phyloP scores from a whole-genome alignment of 805 yeast species.

The Candida coquimbonensis region DNA sequence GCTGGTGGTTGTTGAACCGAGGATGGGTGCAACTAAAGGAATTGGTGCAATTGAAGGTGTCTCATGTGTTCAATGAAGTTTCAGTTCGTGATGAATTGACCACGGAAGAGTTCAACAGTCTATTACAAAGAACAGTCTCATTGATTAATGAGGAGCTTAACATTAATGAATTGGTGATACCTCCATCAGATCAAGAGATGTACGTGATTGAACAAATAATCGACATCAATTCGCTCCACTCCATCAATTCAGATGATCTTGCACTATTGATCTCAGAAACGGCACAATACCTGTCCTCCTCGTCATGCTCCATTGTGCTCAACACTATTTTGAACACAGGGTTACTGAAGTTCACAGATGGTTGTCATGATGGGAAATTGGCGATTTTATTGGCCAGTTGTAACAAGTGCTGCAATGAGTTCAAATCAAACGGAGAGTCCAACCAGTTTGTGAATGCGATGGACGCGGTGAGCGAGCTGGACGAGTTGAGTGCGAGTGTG shows the following conservation, averaged over 20 bases:
- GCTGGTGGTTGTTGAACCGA: conserved; percentile 90
- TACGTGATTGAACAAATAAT: too few species aligned
- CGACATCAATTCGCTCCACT: too few species aligned
- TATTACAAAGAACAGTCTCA: conserved; percentile 33
- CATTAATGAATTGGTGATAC: too few species aligned
- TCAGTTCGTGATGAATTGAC: conserved; percentile 70
- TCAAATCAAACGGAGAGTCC: conserved; percentile 27
- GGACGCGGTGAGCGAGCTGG: conserved; percentile 56
- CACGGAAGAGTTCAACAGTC: conserved; percentile 48
- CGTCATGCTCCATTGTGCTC: conserved; percentile 28
- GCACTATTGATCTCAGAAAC: conserved; percentile 2
- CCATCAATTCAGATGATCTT: too few species aligned
- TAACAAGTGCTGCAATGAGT: conserved; percentile 54
- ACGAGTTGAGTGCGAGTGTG: conserved; percentile 84
- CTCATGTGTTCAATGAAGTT: conserved; percentile 50
- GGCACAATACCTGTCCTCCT: conserved; percentile 31
- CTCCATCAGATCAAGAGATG: too few species aligned
- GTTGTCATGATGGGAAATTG: conserved; percentile 27
- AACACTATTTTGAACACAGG: conserved; percentile 28
- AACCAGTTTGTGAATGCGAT: conserved; percentile 39
- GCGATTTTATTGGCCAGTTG: conserved; percentile 68
- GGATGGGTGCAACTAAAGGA: conserved; percentile 65
- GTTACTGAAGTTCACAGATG: conserved; percentile 29
- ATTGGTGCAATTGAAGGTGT: conserved; percentile 50
- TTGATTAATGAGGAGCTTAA: conserved; percentile 23